Percentiles rank a stretch among this genome's conserved stretches.
These are phyloP conservation scores for Aristolochia contorta DNA, from an alignment of 164 flowering plant species.

Conservation along the genomic window DNA sequence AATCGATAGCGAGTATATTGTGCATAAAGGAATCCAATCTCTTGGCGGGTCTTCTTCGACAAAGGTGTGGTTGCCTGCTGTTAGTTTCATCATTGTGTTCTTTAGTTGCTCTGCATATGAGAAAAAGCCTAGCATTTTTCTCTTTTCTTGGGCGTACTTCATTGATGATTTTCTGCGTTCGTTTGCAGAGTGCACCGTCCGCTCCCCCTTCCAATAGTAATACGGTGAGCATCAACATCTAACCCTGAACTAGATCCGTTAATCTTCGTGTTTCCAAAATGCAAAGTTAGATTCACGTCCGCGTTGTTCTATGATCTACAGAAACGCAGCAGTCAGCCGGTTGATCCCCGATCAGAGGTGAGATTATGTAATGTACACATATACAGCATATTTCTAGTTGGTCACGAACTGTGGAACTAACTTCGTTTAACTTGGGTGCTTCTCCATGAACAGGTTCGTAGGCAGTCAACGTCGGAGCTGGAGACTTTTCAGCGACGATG, in stretches of 20 bases:
- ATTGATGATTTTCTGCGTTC: no score
- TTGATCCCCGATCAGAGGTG: conserved; percentile 66
- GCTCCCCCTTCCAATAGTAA: no score
- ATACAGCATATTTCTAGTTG: not conserved
- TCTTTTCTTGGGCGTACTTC: no score
- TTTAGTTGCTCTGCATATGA: no score
- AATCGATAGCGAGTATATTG: conserved; percentile 61
- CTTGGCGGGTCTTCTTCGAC: conserved; percentile 37
- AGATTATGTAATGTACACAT: conserved; percentile 12
- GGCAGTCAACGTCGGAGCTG: conserved; percentile 78
- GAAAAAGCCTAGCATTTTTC: no score
- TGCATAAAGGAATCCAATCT: conserved; percentile 72
- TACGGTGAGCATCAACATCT: no score
- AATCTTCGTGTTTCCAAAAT: no score
- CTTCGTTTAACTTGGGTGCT: not conserved
- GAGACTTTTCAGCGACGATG: conserved; percentile 53
- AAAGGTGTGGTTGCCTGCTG: no score
- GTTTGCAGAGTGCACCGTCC: no score
- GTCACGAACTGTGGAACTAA: not conserved
- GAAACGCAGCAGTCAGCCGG: conserved; percentile 22
- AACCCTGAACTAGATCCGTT: no score
- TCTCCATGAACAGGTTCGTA: conserved; percentile 51
- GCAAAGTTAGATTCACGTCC: no score
- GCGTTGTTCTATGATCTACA: conserved; percentile 17
- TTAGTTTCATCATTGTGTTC: no score